Evolutionary conservation across 2,329 filamentous ascomycete species (phyloP), one percentile per base, ranked within the genome.

Genomic region (Sclerotinia spermophila): DNA sequence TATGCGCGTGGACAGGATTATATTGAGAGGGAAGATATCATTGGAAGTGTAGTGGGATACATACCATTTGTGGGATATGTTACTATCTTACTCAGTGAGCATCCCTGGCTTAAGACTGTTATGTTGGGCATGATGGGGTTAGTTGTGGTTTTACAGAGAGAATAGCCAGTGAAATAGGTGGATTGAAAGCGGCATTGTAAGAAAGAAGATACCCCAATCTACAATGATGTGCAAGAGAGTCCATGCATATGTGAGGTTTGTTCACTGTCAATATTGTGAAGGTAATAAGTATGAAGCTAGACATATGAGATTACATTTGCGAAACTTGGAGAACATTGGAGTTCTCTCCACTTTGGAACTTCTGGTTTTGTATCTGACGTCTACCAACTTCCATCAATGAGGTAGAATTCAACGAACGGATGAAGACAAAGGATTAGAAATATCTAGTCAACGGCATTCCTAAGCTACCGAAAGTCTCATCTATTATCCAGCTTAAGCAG

Each of bases 11-110:
- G 92, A 27, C 95, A 99, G 82, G 92, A 93, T 79, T 97, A 93
- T 80, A 85, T 99, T 60, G 90, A 92, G 79, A 88, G 96, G 71
- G 87, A 91, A 79, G 95, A 98, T 79, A 94, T 99, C 70, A 93
- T 99, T 71, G 96, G 96, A 60, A 97, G 92, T 76, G 96, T 98
- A 10, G 85, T 96, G 17, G 96, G 88, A 51, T 99, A 96, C 80
- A 90, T 98, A 71, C 96, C 96, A 0, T 96, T 96, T 78, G 94
- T 98, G 21, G 96, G 96, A 75, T 98, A 98, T 79, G 94, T 98
- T 60, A 99, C 96, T 2, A 99, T 99, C 76, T 84, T 98, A 81
- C 84, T 99, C 73, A 96, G 92, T 73, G 96, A 99, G 81, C 90
- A 99, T 80, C 96, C 96, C 8, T 98, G 95, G 95, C 81, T 98